Evolutionary conservation across 129 eudicot species (phyloP).

Genomic region (Cynara cardunculus): DNA sequence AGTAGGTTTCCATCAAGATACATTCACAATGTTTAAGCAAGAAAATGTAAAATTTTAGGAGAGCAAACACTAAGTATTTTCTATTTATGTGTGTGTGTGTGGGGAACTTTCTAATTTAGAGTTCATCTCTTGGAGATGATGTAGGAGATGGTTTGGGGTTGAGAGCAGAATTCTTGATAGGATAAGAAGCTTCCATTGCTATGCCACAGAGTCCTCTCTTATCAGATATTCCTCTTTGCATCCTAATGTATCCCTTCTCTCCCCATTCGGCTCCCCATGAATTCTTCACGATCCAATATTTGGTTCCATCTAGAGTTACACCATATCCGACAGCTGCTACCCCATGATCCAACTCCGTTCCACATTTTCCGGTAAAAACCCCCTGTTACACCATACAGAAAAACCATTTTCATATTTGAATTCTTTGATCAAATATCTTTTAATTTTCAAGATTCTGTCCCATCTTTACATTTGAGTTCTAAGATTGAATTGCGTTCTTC

Average conservation of each 20-base stretch:
- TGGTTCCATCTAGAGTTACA: conserved; percentile 59
- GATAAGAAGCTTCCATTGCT: conserved; percentile 55
- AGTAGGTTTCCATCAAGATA: conserved; percentile 20
- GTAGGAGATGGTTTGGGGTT: conserved; percentile 29
- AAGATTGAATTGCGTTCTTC: background rate
- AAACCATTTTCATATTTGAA: background rate
- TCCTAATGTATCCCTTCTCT: conserved; percentile 74
- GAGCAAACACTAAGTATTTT: background rate
- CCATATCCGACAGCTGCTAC: conserved; percentile 77
- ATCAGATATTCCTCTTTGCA: conserved; percentile 38
- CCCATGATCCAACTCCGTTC: conserved; percentile 76
- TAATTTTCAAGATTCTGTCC: background rate
- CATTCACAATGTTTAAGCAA: conserved; percentile 2
- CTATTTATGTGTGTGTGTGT: background rate
- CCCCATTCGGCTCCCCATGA: conserved; percentile 65
- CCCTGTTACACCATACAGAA: conserved; percentile 32
- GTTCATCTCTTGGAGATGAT: conserved; percentile 42
- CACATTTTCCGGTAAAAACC: conserved; percentile 72
- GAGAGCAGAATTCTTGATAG: conserved; percentile 34
- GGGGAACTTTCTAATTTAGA: conserved; percentile 27
- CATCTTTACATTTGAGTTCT: background rate
- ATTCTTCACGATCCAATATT: conserved; percentile 76
- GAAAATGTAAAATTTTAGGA: background rate
- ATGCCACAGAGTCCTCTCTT: conserved; percentile 46
- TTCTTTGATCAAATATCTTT: background rate